Percentiles rank a stretch among this genome's conserved stretches.
Conservation (phyloP, 129 eudicot species). For the Lactuca sativa region DNA sequence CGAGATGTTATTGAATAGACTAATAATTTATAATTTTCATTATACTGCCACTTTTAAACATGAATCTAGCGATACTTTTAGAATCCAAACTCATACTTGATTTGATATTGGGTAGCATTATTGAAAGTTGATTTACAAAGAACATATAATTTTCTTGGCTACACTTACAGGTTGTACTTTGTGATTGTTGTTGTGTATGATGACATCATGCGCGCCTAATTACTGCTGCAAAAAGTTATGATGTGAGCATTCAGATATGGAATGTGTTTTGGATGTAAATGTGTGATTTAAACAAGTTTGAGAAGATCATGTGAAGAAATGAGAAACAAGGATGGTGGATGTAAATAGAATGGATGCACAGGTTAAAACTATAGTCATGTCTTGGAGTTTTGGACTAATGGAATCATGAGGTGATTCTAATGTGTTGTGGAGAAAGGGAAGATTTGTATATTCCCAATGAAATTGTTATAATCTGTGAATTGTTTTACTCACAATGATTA, state of each 20-base stretch:
- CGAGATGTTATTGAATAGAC: no score
- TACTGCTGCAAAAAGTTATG: constrained; percentile 41
- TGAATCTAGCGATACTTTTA: no score
- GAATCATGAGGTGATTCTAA: not conserved
- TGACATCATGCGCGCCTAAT: constrained; percentile 33
- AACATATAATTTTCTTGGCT: constrained; percentile 36
- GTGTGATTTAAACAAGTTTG: constrained; percentile 48
- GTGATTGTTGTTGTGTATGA: constrained; percentile 39
- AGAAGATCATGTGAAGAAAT: constrained; percentile 31
- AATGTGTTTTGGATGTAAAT: constrained; percentile 41
- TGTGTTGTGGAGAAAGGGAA: constrained; percentile 2
- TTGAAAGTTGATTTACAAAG: no score
- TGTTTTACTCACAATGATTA: no score
- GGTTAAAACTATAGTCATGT: constrained; percentile 37
- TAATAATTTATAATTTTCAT: no score
- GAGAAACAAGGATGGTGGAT: constrained; percentile 33
- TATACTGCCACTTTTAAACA: no score
- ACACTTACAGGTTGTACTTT: constrained; percentile 45
- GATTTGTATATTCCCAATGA: constrained; percentile 10
- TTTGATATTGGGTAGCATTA: no score
- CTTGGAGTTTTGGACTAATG: not conserved
- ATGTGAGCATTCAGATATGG: constrained; percentile 42
- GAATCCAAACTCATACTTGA: no score
- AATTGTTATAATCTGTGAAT: no score
- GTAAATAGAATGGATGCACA: constrained; percentile 14